Conservation (phyloP, 2,329 filamentous ascomycete genomes). For the Diaporthe australafricana region DNA sequence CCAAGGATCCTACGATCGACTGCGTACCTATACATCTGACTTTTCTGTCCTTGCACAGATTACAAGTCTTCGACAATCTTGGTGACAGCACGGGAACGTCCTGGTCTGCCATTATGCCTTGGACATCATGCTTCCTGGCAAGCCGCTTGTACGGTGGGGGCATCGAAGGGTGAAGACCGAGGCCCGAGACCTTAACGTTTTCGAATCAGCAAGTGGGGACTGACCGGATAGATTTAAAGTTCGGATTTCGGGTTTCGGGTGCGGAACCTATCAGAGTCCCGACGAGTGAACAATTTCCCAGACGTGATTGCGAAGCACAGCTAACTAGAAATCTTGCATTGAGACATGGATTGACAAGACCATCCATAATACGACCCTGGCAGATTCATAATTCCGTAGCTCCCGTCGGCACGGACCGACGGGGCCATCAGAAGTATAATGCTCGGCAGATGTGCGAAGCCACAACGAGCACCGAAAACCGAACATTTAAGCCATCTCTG, state of each 20-base stretch:
- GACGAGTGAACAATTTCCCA: not conserved
- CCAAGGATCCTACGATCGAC: too few relatives aligned
- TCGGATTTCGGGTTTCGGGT: slow-evolving; percentile 5
- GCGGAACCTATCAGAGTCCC: not conserved
- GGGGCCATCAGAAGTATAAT: not conserved
- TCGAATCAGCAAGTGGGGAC: not conserved
- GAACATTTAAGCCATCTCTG: not conserved
- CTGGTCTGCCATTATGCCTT: not conserved
- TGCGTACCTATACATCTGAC: not conserved
- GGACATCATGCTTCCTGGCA: too few relatives aligned
- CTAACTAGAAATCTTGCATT: not conserved
- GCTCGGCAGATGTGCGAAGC: not conserved
- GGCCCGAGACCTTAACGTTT: not conserved
- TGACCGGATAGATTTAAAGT: too few relatives aligned
- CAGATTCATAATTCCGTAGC: too few relatives aligned
- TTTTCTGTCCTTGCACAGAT: slow-evolving; percentile 16
- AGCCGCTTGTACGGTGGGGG: too few relatives aligned
- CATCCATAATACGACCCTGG: not conserved
- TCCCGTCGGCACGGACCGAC: not conserved
- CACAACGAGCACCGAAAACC: not conserved
- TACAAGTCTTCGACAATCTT: not conserved
- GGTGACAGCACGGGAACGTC: not conserved
- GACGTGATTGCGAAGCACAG: not conserved
- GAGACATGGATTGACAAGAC: not conserved
- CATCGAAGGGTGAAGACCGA: not conserved